Percentiles rank a stretch among this genome's conserved stretches.
Conservation (phyloP, 768 basidiomycete species). For the Kwoniella botswanensis region DNA sequence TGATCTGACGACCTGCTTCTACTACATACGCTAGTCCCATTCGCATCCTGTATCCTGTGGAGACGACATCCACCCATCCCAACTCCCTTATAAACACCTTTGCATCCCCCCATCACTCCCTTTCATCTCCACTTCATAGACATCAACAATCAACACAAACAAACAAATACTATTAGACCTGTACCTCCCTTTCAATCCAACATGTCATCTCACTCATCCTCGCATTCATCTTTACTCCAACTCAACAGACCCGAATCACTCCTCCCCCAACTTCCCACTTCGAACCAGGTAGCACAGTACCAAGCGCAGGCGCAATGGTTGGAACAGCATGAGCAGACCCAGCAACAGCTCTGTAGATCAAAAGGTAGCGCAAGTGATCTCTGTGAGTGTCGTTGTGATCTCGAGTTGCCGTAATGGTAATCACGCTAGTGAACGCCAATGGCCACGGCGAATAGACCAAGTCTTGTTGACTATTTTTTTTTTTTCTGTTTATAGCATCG, state of each 20-base stretch:
- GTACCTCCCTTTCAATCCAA: not conserved
- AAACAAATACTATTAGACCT: not conserved
- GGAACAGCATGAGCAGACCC: conserved; percentile 27
- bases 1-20: conserved; percentile 7
- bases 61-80: not conserved
- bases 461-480: not conserved
- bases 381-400: conserved; percentile 6
- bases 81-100: not conserved
- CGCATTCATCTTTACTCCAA: conserved; percentile 31
- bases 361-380: conserved; percentile 22
- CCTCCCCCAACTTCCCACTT: conserved; percentile 9
- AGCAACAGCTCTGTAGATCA: conserved; percentile 21
- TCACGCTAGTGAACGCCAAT: conserved; percentile 12
- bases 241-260: conserved; percentile 25
- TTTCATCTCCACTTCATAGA: not conserved
- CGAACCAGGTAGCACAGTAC: conserved; percentile 5
- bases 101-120: not conserved
- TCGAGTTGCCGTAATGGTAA: not conserved
- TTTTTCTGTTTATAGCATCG: not conserved
- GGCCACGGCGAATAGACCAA: not conserved
- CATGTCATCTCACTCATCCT: conserved; percentile 20
- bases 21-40: not conserved
- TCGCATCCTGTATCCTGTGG: not conserved
- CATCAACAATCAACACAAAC: not conserved
- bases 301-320: conserved; percentile 21